Evolutionary conservation across 257 asterid genomes (phyloP).

Genomic region (Solanum clarkiae): DNA sequence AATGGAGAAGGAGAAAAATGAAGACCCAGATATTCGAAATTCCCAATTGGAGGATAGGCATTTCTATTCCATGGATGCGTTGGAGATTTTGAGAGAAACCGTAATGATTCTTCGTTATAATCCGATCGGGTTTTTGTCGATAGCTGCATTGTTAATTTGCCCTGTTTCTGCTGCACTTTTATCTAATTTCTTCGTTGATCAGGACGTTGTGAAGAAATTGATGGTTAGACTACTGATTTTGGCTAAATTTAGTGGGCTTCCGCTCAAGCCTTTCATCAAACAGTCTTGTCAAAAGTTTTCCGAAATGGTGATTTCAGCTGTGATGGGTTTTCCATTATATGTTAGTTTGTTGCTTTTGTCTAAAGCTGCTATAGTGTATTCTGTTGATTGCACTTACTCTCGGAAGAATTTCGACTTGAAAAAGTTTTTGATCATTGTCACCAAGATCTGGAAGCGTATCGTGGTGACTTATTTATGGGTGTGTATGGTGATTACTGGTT

Average conservation of each 20-base stretch:
- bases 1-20: slow-evolving; percentile 21
- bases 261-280: slow-evolving; percentile 53
- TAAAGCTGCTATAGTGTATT: slow-evolving; percentile 74
- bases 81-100: slow-evolving; percentile 74
- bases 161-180: slow-evolving; percentile 67
- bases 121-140: slow-evolving; percentile 51
- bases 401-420: slow-evolving; percentile 43
- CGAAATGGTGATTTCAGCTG: slow-evolving; percentile 44
- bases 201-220: slow-evolving; percentile 40
- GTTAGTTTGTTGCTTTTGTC: slow-evolving; percentile 50
- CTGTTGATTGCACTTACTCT: slow-evolving; percentile 84
- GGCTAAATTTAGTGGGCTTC: slow-evolving; percentile 70
- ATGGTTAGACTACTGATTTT: slow-evolving; percentile 42
- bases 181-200: slow-evolving; percentile 63
- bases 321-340: slow-evolving; percentile 67
- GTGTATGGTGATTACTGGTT: slow-evolving; percentile 45
- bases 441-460: slow-evolving; percentile 73
- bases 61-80: slow-evolving; percentile 51
- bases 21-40: slow-evolving; percentile 18
- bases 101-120: slow-evolving; percentile 76
- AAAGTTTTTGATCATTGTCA: slow-evolving; percentile 32
- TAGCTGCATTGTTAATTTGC: slow-evolving; percentile 51
- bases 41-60: slow-evolving; percentile 43
- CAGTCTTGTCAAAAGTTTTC: slow-evolving; percentile 71
- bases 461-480: slow-evolving; percentile 64